phyloP scores from a whole-genome alignment of 73 alveolate species.

The Paramecium sonneborni region DNA sequence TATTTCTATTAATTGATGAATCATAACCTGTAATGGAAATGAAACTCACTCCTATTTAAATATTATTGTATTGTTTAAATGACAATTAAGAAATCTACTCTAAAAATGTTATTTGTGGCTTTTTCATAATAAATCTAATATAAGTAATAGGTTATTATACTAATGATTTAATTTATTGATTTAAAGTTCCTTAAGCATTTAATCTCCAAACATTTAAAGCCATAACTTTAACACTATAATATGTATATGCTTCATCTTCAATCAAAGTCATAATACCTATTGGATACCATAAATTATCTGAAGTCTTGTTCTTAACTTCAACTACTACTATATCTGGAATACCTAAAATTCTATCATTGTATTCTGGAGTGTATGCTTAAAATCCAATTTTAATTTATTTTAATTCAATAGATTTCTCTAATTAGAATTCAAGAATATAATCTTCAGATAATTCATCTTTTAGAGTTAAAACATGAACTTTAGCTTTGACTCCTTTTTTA shows the following conservation, averaged over 20 bases:
- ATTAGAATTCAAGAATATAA: slow-evolving; percentile 29
- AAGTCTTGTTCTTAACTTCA: slow-evolving; percentile 44
- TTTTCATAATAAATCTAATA: slow-evolving; percentile 18
- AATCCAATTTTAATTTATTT: slow-evolving; percentile 58
- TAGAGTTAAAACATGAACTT: background rate
- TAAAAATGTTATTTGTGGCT: slow-evolving; percentile 27
- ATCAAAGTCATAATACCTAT: background rate
- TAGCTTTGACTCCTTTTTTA: slow-evolving; percentile 45
- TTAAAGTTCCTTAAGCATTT: background rate
- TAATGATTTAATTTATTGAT: slow-evolving; percentile 1
- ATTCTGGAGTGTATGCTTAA: slow-evolving; percentile 59
- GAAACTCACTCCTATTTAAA: slow-evolving; percentile 26
- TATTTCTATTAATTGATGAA: background rate
- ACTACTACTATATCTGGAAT: slow-evolving; percentile 52
- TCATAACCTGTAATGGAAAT: slow-evolving; percentile 36
- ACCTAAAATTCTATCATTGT: slow-evolving; percentile 57
- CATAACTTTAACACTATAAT: background rate
- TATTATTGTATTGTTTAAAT: slow-evolving; percentile 12
- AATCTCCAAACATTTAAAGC: slow-evolving; percentile 26
- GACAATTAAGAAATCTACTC: background rate
- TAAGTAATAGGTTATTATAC: background rate
- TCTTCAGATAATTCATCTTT: slow-evolving; percentile 7
- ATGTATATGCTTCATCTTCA: slow-evolving; percentile 26
- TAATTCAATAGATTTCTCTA: slow-evolving; percentile 26
- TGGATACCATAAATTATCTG: slow-evolving; percentile 60